Evolutionary conservation across 129 eudicot species (phyloP).

Genomic region (Flaveria sonorensis): DNA sequence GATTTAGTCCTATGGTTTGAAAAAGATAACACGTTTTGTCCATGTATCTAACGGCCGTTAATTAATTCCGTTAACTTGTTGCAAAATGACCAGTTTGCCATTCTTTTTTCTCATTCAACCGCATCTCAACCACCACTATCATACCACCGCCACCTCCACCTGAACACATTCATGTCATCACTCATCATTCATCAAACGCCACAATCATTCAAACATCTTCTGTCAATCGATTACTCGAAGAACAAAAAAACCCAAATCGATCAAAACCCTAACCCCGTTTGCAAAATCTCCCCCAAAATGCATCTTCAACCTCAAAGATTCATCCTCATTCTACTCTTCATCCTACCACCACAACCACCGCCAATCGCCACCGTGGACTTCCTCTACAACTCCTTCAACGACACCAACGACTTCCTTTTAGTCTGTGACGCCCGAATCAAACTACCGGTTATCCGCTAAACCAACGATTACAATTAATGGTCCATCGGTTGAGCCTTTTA

Average conservation of each 20-base stretch:
- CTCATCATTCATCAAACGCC: not conserved
- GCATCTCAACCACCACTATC: no score
- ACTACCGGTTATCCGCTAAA: slow-evolving; percentile 59
- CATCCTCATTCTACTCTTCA: not conserved
- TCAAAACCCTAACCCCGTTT: not conserved
- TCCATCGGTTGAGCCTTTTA: slow-evolving; percentile 61
- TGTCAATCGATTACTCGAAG: not conserved
- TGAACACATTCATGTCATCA: not conserved
- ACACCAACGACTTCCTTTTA: slow-evolving; percentile 36
- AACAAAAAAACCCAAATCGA: not conserved
- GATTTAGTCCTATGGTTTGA: no score
- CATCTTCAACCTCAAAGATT: not conserved
- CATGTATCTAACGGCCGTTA: no score
- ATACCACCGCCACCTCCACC: no score
- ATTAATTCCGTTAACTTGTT: no score
- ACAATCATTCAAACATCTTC: slow-evolving; percentile 12
- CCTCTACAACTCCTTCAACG: slow-evolving; percentile 57
- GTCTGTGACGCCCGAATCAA: slow-evolving; percentile 59
- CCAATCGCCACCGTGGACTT: slow-evolving; percentile 58
- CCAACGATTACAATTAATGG: slow-evolving; percentile 57
- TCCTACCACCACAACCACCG: slow-evolving; percentile 18
- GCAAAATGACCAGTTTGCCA: no score
- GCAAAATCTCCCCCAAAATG: slow-evolving; percentile 19
- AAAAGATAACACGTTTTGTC: no score
- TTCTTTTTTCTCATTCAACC: no score